A percentile compares a stretch with the other conserved stretches of the same genome.
Conservation (phyloP, 352 stramenopile genomes). For the Blastocystis sp. region DNA sequence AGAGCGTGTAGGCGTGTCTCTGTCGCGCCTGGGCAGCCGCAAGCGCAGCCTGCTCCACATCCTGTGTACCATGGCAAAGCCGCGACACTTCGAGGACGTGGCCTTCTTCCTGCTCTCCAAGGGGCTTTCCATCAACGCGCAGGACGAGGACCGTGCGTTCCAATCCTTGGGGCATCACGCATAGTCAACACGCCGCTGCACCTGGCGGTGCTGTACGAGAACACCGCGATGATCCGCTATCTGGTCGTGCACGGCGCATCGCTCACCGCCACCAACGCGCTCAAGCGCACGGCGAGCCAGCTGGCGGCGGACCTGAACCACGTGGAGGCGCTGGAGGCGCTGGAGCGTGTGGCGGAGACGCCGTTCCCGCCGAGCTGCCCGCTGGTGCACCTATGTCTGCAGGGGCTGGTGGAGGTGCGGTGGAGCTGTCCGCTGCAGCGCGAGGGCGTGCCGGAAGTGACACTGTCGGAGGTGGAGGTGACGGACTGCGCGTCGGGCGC, state of each 20-base stretch:
- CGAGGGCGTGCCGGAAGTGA: constrained; percentile 13
- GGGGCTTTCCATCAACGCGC: neutral
- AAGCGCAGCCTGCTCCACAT: constrained; percentile 13
- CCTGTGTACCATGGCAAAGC: neutral
- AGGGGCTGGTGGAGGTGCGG: neutral
- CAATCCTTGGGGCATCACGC: neutral
- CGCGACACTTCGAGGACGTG: constrained; percentile 11
- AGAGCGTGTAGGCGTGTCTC: too few relatives aligned
- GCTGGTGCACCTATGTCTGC: neutral
- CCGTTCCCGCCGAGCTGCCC: neutral
- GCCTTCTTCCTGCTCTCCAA: constrained; percentile 7
- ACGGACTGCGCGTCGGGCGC: neutral
- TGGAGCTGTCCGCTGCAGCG: neutral
- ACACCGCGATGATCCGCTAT: constrained; percentile 19
- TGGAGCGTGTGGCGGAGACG: neutral
- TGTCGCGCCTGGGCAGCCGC: neutral
- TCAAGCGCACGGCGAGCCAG: neutral
- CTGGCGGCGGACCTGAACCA: neutral
- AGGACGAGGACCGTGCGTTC: neutral
- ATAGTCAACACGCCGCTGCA: constrained; percentile 24
- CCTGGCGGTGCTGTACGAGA: constrained; percentile 12
- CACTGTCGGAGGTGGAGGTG: constrained; percentile 2
- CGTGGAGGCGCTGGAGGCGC: neutral
- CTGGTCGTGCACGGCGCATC: constrained; percentile 8
- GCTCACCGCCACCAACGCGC: neutral